Evolutionary conservation across 768 basidiomycete genomes (phyloP), one percentile per base, ranked within the genome.

Genomic region (Tricholoma furcatifolium): DNA sequence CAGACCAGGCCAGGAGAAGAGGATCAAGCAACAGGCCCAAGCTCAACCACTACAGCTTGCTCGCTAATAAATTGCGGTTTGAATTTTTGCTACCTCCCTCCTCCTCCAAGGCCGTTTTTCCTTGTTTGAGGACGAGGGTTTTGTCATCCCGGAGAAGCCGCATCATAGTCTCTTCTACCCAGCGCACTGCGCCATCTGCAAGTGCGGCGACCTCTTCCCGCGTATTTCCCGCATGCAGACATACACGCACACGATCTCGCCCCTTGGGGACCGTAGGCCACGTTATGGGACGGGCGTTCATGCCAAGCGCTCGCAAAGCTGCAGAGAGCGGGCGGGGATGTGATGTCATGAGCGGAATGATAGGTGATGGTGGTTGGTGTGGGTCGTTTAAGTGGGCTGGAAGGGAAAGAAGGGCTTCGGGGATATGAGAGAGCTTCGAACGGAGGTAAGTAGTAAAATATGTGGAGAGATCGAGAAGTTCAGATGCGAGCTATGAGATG

Each of bases 201-300:
- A 97, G 69, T 12, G 68, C 63, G 35, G 82, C 78, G 3, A 96
- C 75, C 24, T 95, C 85, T 35, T 70, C 74, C 54, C 48, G 63
- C 12, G 83, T 82, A 61, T 95, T 92, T 1, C 78, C 83, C 0
- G 93, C 84, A 62, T 94, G 90, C 23, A 98, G 62, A 66, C 95
- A 98, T n/a, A 98, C 81, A 2, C 95, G 70, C 2, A 98, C 86
- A 15, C 94, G 81, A 55, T 94, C 88, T 54, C 80, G 80, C 8
- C 91, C 93, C 48, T 85, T 86, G 0, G 94, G 92, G 0, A 97
- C 94, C 0, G 94, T 97, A 0, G 96, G 95, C 75, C 86, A 88
- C 9, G 82, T 84, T 38, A 93, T 92, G 4, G 89, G 84, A 3
- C 86, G 82, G 0, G 86, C 88, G 58, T 85, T 84, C 62, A 88